Evolutionary conservation across 1,284 basidiomycete genomes (phyloP), one percentile per base, ranked within the genome.

Genomic region (Peniophora sp.): DNA sequence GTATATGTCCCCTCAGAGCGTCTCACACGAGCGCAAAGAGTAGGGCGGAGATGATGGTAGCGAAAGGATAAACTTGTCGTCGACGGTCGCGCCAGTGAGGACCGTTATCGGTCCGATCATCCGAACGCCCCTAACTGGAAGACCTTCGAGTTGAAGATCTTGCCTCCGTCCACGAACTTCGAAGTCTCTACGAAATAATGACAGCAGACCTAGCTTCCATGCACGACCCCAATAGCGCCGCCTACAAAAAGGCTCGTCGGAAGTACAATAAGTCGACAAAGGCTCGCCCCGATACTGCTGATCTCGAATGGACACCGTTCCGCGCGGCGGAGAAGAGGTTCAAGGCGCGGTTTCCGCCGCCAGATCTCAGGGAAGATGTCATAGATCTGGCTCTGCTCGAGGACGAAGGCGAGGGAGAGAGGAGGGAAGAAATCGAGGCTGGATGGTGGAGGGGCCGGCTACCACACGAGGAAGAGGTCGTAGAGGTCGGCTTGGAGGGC

Each of bases 321-420:
- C 73, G 88, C 59, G 74, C 74, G 0, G 79, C 81, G 34, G 88
- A 91, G 65, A 91, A 91, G 65, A 76, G 71, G 48, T 91, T 77
- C 72, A 91, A 88, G 64, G 72, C 83, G 0, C 74, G 76, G 35
- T 89, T 86, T 60, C 86, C 87, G 11, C 85, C 84, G 2, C 86
- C 83, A 2, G 81, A 88, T 68, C 73, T 91, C 5, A 6, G 6
- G 27, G 74, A 74, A 11, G 63, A 68, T 47, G 84, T 86, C 3
- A 71, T 91, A 3, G 87, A 91, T 65, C 68, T 88, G 32, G 76
- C 77, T 9, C 61, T 66, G n/a, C n/a, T n/a, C 5, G 57, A 75
- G n/a, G 72, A 79, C 58, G 57, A 63, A 0, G 37, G 55, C 9
- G 63, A 78, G 49, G 53, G 56, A 3, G 57, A 64, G 12, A 41